Percentiles rank a stretch among this genome's conserved stretches.
Conservation (phyloP, 225 moss, liverwort and hornwort species). For the Sphagnum tenellum region DNA sequence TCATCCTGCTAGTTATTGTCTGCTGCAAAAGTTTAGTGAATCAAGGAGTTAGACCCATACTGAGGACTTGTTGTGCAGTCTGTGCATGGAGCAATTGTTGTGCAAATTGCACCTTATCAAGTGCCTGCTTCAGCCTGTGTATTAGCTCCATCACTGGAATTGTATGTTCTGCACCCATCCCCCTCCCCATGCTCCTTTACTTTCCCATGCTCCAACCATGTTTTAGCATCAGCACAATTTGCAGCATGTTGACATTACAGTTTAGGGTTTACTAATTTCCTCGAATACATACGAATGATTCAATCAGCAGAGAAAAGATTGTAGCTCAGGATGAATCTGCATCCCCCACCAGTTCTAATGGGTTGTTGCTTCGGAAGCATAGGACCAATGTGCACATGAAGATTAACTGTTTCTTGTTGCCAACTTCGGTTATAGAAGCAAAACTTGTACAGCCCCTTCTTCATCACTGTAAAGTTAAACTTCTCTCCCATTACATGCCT, state of each 20-base stretch:
- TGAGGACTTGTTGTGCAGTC: constrained; percentile 20
- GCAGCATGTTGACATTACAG: no score
- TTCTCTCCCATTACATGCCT: constrained; percentile 56
- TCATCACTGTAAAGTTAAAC: constrained; percentile 59
- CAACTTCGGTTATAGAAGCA: constrained; percentile 80
- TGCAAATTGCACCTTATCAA: constrained; percentile 40
- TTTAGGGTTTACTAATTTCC: no score
- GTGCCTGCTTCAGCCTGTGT: constrained; percentile 32
- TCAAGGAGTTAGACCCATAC: constrained; percentile 7
- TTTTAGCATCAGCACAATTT: no score
- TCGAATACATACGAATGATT: no score
- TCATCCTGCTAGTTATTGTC: no score
- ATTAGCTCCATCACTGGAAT: constrained; percentile 35
- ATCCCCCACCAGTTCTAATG: no score
- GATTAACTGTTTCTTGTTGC: constrained; percentile 77
- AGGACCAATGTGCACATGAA: constrained; percentile 73
- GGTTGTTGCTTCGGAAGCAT: background rate
- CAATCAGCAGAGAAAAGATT: no score
- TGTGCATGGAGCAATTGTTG: constrained; percentile 53
- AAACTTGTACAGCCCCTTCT: constrained; percentile 70
- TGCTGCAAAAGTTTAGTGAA: no score
- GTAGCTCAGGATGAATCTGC: no score
- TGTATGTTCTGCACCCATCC: constrained; percentile 34
- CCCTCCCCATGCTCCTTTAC: no score
- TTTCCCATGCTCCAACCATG: no score